Evolutionary conservation across 257 asterid genomes (phyloP).

Genomic region (Solanum commersonii): DNA sequence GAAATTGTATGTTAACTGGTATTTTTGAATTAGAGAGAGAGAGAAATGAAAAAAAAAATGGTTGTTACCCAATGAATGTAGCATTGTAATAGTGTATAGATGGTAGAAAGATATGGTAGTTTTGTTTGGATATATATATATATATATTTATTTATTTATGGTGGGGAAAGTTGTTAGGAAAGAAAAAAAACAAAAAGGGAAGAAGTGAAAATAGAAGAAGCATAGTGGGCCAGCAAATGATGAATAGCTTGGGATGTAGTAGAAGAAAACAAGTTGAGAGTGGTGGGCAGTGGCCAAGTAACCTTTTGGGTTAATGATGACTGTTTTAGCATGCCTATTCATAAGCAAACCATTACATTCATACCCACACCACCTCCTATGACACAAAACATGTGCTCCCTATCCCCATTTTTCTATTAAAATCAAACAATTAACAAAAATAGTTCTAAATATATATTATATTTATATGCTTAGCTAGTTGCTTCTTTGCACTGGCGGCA

Average conservation of each 20-base stretch:
- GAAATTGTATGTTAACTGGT: too few relatives aligned
- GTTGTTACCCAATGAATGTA: neutral
- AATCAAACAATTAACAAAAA: neutral
- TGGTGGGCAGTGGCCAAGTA: slow-evolving; percentile 4
- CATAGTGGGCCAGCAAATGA: neutral
- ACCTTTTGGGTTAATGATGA: slow-evolving; percentile 4
- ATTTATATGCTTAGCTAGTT: neutral
- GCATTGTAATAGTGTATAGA: neutral
- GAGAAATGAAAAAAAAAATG: neutral
- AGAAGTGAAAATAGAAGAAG: neutral
- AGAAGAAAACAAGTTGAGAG: slow-evolving; percentile 1
- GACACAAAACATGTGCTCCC: neutral
- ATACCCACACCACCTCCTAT: neutral
- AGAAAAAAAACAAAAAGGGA: neutral
- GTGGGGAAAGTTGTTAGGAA: neutral
- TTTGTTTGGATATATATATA: neutral
- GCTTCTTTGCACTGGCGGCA: neutral
- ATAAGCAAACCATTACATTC: slow-evolving; percentile 1
- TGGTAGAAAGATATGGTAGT: neutral
- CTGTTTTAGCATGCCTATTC: slow-evolving; percentile 6
- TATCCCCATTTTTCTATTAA: neutral
- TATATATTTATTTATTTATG: neutral
- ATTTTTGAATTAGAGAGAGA: too few relatives aligned
- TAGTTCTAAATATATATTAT: too few relatives aligned
- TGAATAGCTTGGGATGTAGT: neutral